Percentiles rank a stretch among this genome's conserved stretches.
These are phyloP conservation scores for Scenedesmus sp. DNA, from an alignment of 163 green algal genomes.

Conservation along the genomic window DNA sequence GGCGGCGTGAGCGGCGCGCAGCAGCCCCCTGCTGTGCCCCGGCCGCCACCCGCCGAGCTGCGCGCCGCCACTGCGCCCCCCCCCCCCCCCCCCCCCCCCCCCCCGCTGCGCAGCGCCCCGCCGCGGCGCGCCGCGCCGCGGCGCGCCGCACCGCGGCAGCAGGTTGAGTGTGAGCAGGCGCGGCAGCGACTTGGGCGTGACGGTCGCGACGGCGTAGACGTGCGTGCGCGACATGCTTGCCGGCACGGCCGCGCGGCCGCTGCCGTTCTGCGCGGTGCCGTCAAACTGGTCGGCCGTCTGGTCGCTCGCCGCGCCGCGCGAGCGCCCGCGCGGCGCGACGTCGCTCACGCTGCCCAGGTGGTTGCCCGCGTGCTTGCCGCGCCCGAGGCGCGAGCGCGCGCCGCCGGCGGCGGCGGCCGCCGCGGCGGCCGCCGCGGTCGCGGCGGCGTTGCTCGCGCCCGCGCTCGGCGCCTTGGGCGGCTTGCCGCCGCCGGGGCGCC, in stretches of 20 bases:
- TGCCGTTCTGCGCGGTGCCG: constrained; percentile 29
- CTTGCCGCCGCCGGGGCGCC: constrained; percentile 16
- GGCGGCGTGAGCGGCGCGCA: background rate
- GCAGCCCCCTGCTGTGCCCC: background rate
- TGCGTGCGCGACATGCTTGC: constrained; percentile 26
- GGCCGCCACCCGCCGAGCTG: background rate
- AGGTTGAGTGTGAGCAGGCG: constrained; percentile 32
- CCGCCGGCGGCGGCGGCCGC: constrained; percentile 3
- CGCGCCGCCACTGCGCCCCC: no score
- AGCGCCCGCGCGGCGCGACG: background rate
- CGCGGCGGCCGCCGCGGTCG: background rate
- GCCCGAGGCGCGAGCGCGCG: constrained; percentile 11
- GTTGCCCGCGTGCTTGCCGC: constrained; percentile 23
- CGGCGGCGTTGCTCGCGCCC: background rate
- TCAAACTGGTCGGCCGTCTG: constrained; percentile 26
- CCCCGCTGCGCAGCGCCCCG: background rate
- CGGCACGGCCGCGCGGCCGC: background rate
- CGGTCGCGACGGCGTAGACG: constrained; percentile 34
- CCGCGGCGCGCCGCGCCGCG: background rate
- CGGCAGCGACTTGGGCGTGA: constrained; percentile 34
- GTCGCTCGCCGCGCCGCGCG: background rate
- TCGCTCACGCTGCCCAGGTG: background rate
- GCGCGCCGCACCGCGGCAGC: constrained; percentile 9
- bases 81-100: no score
- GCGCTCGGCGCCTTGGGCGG: constrained; percentile 29